Base-by-base conservation (phyloP, 2,329 filamentous ascomycete genomes). In the Coniella lustricola region DNA sequence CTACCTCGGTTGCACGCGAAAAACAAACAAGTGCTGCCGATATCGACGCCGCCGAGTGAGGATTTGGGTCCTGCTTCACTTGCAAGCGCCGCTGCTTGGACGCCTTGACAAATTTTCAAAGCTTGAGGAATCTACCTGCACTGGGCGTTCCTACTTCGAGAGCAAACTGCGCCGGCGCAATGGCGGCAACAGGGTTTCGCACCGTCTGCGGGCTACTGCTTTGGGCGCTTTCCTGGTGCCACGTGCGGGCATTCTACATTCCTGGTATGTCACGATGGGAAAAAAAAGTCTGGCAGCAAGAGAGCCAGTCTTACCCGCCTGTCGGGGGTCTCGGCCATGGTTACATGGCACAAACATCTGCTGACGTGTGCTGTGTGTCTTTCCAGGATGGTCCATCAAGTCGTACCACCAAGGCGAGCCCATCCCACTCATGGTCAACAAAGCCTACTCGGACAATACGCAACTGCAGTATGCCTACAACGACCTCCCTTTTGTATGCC, bases 401-500 rank as follows among this genome's bases (percentile, higher is more conserved):
- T 88, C 81, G 60, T 94, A 94, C 64, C 76, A 75, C 56, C 79
- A 90, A 55, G 78, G 81, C 63, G 85, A 94, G 57, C 73, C 81
- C 10, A 85, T 95, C 34, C 88, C 89, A 1, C 74, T 95, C n/a
- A 81, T 91, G 48, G 86, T 93, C 55, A 95, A 95, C 71, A 95
- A 95, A 66, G 83, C 90, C 59, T 94, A 90, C 67, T 94, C 88
- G 48, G 89, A 94, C 67, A 83, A 87, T 59, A 93, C 87, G 7
- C 85, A 93, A 64, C 72, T 95, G n/a, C 88, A 94, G 65, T 94
- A 90, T 77, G 88, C 88, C 57, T 95, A 91, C 70, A 87, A 85
- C 64, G 86, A 93, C 58, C 81, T 94, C 1, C 88, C 89, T 7
- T 95, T 94, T 64, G 85, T 91, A 46, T 94, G 88, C 61, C 85